These are phyloP conservation scores for Primulina huaijiensis DNA, from an alignment of 257 asterid species.

Conservation along the genomic window DNA sequence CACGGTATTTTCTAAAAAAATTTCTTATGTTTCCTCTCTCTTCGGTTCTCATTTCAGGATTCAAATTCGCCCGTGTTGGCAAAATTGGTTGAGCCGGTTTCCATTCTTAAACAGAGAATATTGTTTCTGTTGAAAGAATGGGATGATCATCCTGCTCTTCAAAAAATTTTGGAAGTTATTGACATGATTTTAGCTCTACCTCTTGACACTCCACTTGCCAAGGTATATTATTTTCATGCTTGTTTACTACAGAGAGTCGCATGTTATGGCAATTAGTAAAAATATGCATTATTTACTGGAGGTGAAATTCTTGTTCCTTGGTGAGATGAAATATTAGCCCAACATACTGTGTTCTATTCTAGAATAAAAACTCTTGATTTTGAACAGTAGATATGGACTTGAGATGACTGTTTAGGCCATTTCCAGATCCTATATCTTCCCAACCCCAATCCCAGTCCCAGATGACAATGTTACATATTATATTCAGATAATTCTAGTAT, in stretches of 20 bases:
- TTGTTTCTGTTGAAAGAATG: conserved; percentile 51
- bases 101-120: conserved; percentile 51
- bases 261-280: neutral
- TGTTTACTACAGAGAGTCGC: neutral
- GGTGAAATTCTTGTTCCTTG: no score
- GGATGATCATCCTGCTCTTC: conserved; percentile 71
- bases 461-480: neutral
- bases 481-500: neutral
- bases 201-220: conserved; percentile 76
- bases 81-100: conserved; percentile 75
- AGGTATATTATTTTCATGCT: conserved; percentile 38
- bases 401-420: conserved; percentile 1
- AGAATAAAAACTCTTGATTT: neutral
- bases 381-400: neutral
- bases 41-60: conserved; percentile 41
- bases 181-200: conserved; percentile 86
- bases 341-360: neutral
- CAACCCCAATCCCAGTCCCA: neutral
- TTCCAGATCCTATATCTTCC: neutral
- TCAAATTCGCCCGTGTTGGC: conserved; percentile 65
- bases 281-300: neutral
- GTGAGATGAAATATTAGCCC: neutral
- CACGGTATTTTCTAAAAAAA: neutral
- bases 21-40: neutral
- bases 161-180: conserved; percentile 57